A percentile compares a stretch with the other conserved stretches of the same genome.
These are phyloP conservation scores for Citropsis articulata DNA, from an alignment of 345 rosid species.

Conservation along the genomic window DNA sequence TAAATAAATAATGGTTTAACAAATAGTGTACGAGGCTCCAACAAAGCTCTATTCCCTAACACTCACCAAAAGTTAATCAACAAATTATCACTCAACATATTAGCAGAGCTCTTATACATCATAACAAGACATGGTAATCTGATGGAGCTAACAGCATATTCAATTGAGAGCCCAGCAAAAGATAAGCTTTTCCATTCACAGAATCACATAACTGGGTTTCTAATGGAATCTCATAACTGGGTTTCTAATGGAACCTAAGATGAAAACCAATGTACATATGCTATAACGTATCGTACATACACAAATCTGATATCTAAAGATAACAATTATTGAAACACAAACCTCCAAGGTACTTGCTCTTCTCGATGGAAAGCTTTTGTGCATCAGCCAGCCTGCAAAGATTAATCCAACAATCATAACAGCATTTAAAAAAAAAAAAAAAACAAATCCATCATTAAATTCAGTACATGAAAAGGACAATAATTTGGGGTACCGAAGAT, in stretches of 20 bases:
- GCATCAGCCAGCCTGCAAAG: constrained; percentile 65
- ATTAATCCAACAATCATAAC: neutral
- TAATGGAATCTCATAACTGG: neutral
- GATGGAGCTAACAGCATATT: neutral
- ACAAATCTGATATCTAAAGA: neutral
- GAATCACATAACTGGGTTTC: neutral
- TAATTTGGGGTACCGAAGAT: constrained; percentile 39
- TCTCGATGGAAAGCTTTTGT: constrained; percentile 82
- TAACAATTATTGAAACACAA: constrained; percentile 18
- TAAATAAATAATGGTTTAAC: neutral
- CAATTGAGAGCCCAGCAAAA: neutral
- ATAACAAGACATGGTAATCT: neutral
- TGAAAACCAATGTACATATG: neutral
- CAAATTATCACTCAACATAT: neutral
- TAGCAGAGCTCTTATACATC: neutral
- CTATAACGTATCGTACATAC: neutral
- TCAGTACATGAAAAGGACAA: neutral
- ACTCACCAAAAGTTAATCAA: neutral
- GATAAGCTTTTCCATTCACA: neutral
- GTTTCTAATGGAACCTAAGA: neutral
- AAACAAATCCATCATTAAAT: neutral
- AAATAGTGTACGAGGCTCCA: neutral
- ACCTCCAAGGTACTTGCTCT: constrained; percentile 99
- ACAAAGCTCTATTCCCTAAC: neutral
- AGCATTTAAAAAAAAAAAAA: neutral